Conservation (phyloP, 306 rosid species). For the Hippophae rhamnoides region DNA sequence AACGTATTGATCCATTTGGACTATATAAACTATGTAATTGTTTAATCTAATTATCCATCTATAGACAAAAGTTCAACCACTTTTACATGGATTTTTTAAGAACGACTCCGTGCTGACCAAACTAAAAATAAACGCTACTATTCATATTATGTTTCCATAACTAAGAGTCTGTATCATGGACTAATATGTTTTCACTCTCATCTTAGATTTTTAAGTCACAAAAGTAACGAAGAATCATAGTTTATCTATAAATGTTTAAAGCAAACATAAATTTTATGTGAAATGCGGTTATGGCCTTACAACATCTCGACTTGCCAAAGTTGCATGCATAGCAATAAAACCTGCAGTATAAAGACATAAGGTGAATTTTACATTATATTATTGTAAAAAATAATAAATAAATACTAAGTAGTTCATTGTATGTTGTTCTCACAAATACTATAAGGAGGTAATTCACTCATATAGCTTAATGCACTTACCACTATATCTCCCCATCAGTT, state of each 20-base stretch:
- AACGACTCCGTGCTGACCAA: no score
- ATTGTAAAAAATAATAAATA: background rate
- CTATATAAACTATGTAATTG: no score
- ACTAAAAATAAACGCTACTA: no score
- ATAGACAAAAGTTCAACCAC: no score
- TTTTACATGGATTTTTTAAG: no score
- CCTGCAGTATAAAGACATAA: conserved; percentile 56
- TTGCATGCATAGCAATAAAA: conserved; percentile 85
- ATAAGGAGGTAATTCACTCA: background rate
- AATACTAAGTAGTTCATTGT: conserved; percentile 2
- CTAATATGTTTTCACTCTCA: no score
- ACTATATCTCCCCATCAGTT: conserved; percentile 91
- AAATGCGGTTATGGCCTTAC: conserved; percentile 39
- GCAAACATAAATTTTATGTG: conserved; percentile 9
- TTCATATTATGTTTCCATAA: no score
- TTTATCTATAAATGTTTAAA: conserved; percentile 6
- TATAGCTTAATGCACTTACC: conserved; percentile 35
- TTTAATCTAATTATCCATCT: no score
- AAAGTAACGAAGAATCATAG: background rate
- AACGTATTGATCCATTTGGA: no score
- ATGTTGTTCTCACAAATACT: background rate
- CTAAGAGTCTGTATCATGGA: no score
- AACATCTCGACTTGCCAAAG: conserved; percentile 97
- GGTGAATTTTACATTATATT: conserved; percentile 10
- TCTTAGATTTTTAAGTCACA: no score